Conservation (phyloP, 805 yeast species). For the Saccharomycopsis babjevae region DNA sequence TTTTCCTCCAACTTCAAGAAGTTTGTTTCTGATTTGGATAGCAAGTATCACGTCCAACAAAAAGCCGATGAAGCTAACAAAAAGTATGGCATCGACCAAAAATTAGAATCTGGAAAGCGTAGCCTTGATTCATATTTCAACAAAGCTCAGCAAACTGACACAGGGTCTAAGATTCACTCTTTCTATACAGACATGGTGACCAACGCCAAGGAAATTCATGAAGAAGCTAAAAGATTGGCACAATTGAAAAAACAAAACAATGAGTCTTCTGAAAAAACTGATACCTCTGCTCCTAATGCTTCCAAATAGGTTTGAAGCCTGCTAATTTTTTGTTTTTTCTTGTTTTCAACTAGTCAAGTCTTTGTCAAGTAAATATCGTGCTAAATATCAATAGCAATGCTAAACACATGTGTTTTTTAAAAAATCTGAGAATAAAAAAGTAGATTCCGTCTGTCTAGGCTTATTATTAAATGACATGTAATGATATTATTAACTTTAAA, state of each 20-base stretch:
- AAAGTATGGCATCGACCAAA: slow-evolving; percentile 25
- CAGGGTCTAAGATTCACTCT: slow-evolving; percentile 49
- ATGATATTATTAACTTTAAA: too few relatives aligned
- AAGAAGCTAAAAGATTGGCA: slow-evolving; percentile 64
- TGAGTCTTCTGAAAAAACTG: slow-evolving; percentile 21
- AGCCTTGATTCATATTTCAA: slow-evolving; percentile 30
- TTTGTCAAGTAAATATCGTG: too few relatives aligned
- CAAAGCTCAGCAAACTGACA: slow-evolving; percentile 27
- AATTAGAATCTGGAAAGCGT: slow-evolving; percentile 31
- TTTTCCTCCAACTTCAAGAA: slow-evolving; percentile 43
- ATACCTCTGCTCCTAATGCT: background rate
- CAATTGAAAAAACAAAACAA: slow-evolving; percentile 32
- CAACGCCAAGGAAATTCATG: slow-evolving; percentile 56
- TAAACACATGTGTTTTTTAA: too few relatives aligned
- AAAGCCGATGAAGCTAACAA: slow-evolving; percentile 33
- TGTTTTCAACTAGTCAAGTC: too few relatives aligned
- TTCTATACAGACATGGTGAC: slow-evolving; percentile 47
- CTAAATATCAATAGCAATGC: too few relatives aligned
- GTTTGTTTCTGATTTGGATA: slow-evolving; percentile 46
- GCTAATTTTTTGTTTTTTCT: background rate
- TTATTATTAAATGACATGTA: too few relatives aligned
- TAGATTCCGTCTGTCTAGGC: too few relatives aligned
- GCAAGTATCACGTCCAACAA: slow-evolving; percentile 49
- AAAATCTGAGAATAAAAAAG: too few relatives aligned
- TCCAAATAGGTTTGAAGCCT: background rate